These are phyloP conservation scores for Cicer yamashitae DNA, from an alignment of 306 rosid species.

Conservation along the genomic window DNA sequence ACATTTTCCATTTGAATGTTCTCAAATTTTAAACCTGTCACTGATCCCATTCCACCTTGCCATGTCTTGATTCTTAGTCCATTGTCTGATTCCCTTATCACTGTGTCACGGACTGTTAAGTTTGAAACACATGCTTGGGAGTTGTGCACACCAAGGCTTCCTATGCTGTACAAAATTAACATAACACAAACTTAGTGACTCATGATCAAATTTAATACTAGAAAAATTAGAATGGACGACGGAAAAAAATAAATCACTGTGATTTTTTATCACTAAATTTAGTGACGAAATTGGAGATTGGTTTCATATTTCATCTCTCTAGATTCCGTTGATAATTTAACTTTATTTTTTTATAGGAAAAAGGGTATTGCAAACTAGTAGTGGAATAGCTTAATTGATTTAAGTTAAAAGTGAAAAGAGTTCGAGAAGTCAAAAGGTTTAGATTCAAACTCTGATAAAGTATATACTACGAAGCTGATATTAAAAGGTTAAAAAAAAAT, in stretches of 20 bases:
- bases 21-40: slow-evolving; percentile 63
- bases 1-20: slow-evolving; percentile 91
- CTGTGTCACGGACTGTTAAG: slow-evolving; percentile 66
- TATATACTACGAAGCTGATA: too few species aligned
- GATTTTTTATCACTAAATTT: neutral
- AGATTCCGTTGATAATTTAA: neutral
- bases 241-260: too few species aligned
- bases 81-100: slow-evolving; percentile 83
- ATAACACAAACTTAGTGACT: neutral
- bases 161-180: slow-evolving; percentile 70
- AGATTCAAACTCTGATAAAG: too few species aligned
- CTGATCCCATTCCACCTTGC: slow-evolving; percentile 97
- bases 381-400: too few species aligned
- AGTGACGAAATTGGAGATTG: neutral
- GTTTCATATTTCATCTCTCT: neutral
- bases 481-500: too few species aligned
- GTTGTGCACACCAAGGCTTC: slow-evolving; percentile 90
- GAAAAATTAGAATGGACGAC: too few species aligned
- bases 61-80: slow-evolving; percentile 95
- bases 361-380: neutral
- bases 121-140: slow-evolving; percentile 91
- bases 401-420: too few species aligned
- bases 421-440: too few species aligned
- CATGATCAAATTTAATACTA: slow-evolving; percentile 12
- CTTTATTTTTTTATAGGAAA: neutral